A percentile compares a stretch with the other conserved stretches of the same genome.
phyloP scores from a whole-genome alignment of 75 land plant species.

The Pinus tabuliformis region DNA sequence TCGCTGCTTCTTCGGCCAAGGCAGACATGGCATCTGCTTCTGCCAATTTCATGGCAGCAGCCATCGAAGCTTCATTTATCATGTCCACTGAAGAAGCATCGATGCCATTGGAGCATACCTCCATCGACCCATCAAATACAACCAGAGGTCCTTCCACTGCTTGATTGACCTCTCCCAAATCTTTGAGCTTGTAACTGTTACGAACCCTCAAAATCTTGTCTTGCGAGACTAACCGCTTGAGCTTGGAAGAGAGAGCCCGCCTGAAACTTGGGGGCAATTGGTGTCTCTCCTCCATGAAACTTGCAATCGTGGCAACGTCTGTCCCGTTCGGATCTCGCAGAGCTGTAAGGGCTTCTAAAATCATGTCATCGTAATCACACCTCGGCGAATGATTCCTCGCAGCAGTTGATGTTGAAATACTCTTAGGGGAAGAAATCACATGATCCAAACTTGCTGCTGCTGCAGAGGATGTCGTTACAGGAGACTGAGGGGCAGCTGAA shows the following conservation, averaged over 20 bases:
- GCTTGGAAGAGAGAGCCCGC: constrained; percentile 51
- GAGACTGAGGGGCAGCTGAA: constrained; percentile 7
- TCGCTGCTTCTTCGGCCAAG: constrained; percentile 44
- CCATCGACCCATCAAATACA: background rate
- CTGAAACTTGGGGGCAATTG: constrained; percentile 65
- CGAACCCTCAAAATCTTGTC: constrained; percentile 31
- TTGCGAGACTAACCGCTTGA: constrained; percentile 52
- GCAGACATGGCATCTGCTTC: constrained; percentile 54
- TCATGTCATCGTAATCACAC: constrained; percentile 60
- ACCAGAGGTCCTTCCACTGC: background rate
- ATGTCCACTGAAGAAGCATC: background rate
- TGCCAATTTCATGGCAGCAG: constrained; percentile 41
- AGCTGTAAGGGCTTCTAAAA: constrained; percentile 70
- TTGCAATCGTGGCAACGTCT: constrained; percentile 46
- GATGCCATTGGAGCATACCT: background rate
- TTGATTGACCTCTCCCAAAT: background rate
- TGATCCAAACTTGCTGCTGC: background rate
- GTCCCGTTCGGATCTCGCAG: constrained; percentile 72
- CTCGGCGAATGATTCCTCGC: background rate
- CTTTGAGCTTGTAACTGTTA: too few species aligned
- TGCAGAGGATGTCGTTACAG: constrained; percentile 11
- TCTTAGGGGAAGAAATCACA: background rate
- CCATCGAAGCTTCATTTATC: constrained; percentile 26
- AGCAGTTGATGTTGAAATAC: background rate
- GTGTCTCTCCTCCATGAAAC: constrained; percentile 31